Evolutionary conservation across 2,329 filamentous ascomycete genomes (phyloP), one percentile per base, ranked within the genome.

Genomic region (Colletotrichum nymphaeae): DNA sequence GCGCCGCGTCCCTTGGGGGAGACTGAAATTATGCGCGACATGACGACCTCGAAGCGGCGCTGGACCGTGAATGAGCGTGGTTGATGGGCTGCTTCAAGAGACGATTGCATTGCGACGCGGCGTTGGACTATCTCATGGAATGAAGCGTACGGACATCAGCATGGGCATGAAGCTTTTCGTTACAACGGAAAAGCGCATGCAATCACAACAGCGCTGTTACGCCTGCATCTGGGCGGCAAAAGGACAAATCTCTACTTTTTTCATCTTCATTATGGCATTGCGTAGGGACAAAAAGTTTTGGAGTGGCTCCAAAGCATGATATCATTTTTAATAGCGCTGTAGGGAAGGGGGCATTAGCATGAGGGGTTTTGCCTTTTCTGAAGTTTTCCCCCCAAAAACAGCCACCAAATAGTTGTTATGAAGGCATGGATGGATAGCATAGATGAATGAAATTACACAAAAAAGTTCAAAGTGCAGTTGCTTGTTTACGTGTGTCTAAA

Each of bases 51-150:
- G 1, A 90, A 90, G 80, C 80, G 88, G 64, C 83, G 88, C 28
- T 91, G 89, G 89, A 89, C 88, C 26, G 85, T 90, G 5, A 89
- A 85, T 58, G 88, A 90, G 76, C 83, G 79, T 32, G 74, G 74
- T 19, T 72, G 42, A 72, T 35, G 3, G 22, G 28, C 3, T 7
- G 26, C 14, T 28, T 5, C 7, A 8, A 37, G 22, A 22, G 24
- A 60, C 30, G 42, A 37, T 26, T 56, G 46, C 26, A 56, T 49
- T n/a, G 53, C 46, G 28, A 32, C 9, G 12, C 30, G 37, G 28
- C 5, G 46, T 4, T 26, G 24, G 28, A 63, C 24, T 5, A 58
- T 58, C 37, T n/a, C 49, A 37, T 26, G 32, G 14, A 8, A 53
- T 32, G 28, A 35, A 35, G 16, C 49, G 46, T 46, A 63, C 37